A percentile compares a stretch with the other conserved stretches of the same genome.
These are phyloP conservation scores for Saccharomycopsis sp. DNA, from an alignment of 805 yeast genomes.

Conservation along the genomic window DNA sequence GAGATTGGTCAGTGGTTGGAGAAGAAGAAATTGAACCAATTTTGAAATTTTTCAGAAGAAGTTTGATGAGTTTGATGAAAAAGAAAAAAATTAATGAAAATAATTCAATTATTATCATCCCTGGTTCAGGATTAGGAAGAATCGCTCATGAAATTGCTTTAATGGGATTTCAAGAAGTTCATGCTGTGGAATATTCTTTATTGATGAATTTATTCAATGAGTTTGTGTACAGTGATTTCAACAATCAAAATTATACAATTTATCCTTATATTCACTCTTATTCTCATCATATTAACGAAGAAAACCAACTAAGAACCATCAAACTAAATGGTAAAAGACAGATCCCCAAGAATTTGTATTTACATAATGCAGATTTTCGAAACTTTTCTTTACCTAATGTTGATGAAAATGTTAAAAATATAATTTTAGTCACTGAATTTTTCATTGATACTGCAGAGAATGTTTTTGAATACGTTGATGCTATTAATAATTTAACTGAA, in stretches of 20 bases:
- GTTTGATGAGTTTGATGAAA: slow-evolving; percentile 20
- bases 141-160: slow-evolving; percentile 52
- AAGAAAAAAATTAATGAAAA: slow-evolving; percentile 20
- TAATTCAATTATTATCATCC: slow-evolving; percentile 51
- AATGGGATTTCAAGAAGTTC: slow-evolving; percentile 38
- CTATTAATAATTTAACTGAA: slow-evolving; percentile 36
- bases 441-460: slow-evolving; percentile 93
- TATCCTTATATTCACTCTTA: slow-evolving; percentile 54
- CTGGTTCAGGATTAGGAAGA: slow-evolving; percentile 85
- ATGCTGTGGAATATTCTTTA: slow-evolving; percentile 67
- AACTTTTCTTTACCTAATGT: slow-evolving; percentile 30
- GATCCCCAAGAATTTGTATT: slow-evolving; percentile 37
- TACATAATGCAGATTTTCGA: slow-evolving; percentile 57
- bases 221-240: slow-evolving; percentile 34
- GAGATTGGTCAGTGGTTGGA: slow-evolving; percentile 64
- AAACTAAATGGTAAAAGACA: slow-evolving; percentile 24
- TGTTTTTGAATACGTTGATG: slow-evolving; percentile 60
- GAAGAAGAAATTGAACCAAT: slow-evolving; percentile 43
- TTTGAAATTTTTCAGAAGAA: slow-evolving; percentile 34
- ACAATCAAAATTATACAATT: slow-evolving; percentile 20
- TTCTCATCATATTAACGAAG: slow-evolving; percentile 45
- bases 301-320: slow-evolving; percentile 39
- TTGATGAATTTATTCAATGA: slow-evolving; percentile 65
- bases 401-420: slow-evolving; percentile 26
- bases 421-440: slow-evolving; percentile 58